These are phyloP conservation scores for Beta corolliflora DNA, from an alignment of 179 eudicot genomes.

Conservation along the genomic window DNA sequence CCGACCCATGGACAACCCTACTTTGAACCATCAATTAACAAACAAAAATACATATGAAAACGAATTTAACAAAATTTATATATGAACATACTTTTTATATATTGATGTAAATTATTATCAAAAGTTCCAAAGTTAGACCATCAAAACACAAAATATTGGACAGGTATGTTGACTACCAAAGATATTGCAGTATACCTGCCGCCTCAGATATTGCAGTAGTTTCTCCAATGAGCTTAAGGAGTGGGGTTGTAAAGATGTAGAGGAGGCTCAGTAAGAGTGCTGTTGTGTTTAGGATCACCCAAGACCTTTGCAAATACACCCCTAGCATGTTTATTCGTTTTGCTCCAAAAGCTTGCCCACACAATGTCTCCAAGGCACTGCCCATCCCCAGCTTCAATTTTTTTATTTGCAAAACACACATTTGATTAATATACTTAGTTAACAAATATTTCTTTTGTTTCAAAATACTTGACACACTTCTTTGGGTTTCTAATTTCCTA, in stretches of 20 bases:
- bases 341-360: conserved; percentile 85
- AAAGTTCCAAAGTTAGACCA: too few species aligned
- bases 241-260: conserved; percentile 51
- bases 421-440: too few species aligned
- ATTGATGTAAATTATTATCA: too few species aligned
- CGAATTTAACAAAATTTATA: too few species aligned
- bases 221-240: conserved; percentile 57
- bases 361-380: conserved; percentile 71
- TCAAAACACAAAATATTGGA: too few species aligned
- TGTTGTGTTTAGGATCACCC: conserved; percentile 56
- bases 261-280: conserved; percentile 33
- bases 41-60: too few species aligned
- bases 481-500: too few species aligned
- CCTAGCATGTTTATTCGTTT: conserved; percentile 60
- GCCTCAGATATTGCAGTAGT: conserved; percentile 35
- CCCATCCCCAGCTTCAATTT: conserved; percentile 56
- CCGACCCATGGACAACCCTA: too few species aligned
- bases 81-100: too few species aligned
- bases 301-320: conserved; percentile 67
- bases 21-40: too few species aligned
- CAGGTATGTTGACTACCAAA: neutral
- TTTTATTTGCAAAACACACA: too few species aligned
- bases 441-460: neutral
- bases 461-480: too few species aligned
- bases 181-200: conserved; percentile 35